Evolutionary conservation across 352 stramenopile genomes (phyloP).

Genomic region (Pythium biforme): DNA sequence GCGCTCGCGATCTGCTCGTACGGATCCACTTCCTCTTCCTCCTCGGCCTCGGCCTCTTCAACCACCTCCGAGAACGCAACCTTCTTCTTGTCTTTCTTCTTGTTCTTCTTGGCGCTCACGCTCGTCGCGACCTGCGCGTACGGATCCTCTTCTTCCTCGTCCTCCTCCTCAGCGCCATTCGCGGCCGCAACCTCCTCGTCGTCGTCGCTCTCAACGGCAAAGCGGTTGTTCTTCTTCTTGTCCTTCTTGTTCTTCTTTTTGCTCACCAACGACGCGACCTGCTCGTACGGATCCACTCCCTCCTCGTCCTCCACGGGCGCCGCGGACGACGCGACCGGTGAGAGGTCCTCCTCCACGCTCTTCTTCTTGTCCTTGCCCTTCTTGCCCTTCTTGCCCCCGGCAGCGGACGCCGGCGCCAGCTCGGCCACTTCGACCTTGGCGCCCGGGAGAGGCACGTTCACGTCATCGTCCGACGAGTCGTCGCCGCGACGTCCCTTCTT

Average conservation of each 20-base stretch:
- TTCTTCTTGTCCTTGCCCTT: slow-evolving; percentile 83
- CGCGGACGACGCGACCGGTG: background rate
- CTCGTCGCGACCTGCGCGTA: slow-evolving; percentile 29
- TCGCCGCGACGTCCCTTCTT: slow-evolving; percentile 77
- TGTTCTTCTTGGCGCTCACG: slow-evolving; percentile 33
- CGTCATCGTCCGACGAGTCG: slow-evolving; percentile 74
- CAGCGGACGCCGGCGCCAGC: background rate
- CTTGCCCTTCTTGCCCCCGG: slow-evolving; percentile 47
- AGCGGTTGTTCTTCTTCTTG: slow-evolving; percentile 31
- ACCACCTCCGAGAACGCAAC: slow-evolving; percentile 18
- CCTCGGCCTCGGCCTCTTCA: slow-evolving; percentile 26
- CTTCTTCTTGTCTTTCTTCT: slow-evolving; percentile 39
- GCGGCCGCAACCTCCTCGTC: slow-evolving; percentile 40
- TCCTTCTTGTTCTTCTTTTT: slow-evolving; percentile 41
- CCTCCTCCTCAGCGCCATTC: slow-evolving; percentile 27
- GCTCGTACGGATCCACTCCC: slow-evolving; percentile 30
- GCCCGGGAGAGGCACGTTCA: slow-evolving; percentile 23
- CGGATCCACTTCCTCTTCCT: slow-evolving; percentile 42
- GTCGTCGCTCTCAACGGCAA: slow-evolving; percentile 31
- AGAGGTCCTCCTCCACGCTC: slow-evolving; percentile 61
- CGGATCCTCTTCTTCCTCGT: slow-evolving; percentile 31
- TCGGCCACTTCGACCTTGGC: slow-evolving; percentile 30
- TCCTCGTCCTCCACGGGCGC: slow-evolving; percentile 15
- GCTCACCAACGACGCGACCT: slow-evolving; percentile 20
- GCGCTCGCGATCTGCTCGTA: slow-evolving; percentile 54